Evolutionary conservation across 192 early-diverging fungal species (phyloP).

Genomic region (Physocladia obscura): DNA sequence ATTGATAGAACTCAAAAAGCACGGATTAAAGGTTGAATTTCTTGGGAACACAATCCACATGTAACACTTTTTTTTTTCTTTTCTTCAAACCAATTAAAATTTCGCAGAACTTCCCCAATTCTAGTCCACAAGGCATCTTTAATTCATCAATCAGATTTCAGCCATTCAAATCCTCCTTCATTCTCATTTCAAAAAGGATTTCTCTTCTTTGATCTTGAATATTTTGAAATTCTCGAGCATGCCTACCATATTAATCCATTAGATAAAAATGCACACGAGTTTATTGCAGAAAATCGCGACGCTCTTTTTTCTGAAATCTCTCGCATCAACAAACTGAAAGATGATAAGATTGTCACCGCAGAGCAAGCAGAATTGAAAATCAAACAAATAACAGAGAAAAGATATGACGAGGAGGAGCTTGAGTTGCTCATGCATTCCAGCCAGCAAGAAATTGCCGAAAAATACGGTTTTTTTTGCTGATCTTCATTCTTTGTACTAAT

Average conservation of each 20-base stretch:
- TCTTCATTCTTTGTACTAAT: neutral
- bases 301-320: neutral
- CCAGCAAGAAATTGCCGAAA: neutral
- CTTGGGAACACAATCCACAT: constrained; percentile 28
- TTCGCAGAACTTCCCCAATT: no score
- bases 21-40: constrained; percentile 40
- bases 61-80: constrained; percentile 26
- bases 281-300: constrained; percentile 1
- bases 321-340: neutral
- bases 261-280: neutral
- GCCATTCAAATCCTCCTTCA: no score
- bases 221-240: neutral
- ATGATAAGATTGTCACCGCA: neutral
- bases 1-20: constrained; percentile 32
- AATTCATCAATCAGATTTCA: no score
- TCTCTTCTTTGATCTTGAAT: neutral
- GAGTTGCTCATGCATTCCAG: neutral
- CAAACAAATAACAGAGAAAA: neutral
- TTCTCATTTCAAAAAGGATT: no score
- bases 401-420: neutral
- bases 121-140: no score
- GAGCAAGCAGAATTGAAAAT: neutral
- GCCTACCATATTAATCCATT: neutral
- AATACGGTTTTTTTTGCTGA: neutral
- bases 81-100: no score